Evolutionary conservation across 2,329 filamentous ascomycete genomes (phyloP).

Genomic region (Sporothrix schenckii): DNA sequence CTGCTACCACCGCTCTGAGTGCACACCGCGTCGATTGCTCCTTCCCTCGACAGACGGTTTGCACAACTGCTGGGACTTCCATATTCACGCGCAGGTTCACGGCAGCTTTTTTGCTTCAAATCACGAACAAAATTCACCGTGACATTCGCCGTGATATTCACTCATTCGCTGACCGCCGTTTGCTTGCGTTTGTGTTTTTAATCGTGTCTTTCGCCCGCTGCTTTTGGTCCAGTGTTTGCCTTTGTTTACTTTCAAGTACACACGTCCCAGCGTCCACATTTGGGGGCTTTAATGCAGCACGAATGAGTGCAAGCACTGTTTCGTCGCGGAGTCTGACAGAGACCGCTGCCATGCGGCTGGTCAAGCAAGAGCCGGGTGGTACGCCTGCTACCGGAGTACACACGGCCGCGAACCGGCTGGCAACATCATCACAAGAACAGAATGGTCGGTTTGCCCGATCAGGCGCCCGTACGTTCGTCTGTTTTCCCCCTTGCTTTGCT

Average conservation of each 20-base stretch:
- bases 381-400: background rate
- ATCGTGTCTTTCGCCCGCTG: background rate
- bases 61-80: background rate
- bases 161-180: background rate
- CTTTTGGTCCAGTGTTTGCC: background rate
- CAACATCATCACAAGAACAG: background rate
- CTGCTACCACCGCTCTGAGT: conserved; percentile 15
- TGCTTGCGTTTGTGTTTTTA: background rate
- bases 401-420: background rate
- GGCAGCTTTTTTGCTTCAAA: conserved; percentile 11
- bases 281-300: background rate
- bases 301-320: background rate
- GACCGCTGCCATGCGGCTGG: conserved; percentile 2
- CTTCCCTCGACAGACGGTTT: conserved; percentile 13
- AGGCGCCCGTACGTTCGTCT: conserved; percentile 38
- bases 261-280: background rate
- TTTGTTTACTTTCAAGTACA: conserved; percentile 24
- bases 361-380: conserved; percentile 18
- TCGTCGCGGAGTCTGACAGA: conserved; percentile 10
- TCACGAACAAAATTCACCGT: background rate
- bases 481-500: too few relatives aligned
- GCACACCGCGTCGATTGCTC: conserved; percentile 22
- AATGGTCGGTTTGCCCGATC: conserved; percentile 34
- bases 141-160: background rate
- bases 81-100: background rate